Evolutionary conservation across 2,329 filamentous ascomycete genomes (phyloP), one percentile per base, ranked within the genome.

Genomic region (Ophiocordyceps camponoti-floridani): DNA sequence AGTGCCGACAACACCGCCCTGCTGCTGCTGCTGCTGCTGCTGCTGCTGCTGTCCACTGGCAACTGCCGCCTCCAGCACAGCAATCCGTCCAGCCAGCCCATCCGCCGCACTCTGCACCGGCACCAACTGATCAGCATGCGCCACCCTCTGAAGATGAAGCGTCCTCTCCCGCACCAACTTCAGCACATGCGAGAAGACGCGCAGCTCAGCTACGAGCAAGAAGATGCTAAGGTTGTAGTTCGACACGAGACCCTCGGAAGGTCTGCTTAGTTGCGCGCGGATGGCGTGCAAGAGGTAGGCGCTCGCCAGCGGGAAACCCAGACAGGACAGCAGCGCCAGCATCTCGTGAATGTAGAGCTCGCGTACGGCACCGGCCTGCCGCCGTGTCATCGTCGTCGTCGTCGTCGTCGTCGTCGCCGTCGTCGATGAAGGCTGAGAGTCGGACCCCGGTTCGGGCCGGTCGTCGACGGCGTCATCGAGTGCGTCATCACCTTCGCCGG

Each of bases 161-260:
- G 87, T 94, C 31, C 85, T 76, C 13, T 77, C 73, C 54, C 86
- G 80, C 4, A 93, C 72, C 54, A 95, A 73, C 56, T 80, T 84
- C 49, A 94, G 75, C 26, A 93, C 64, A 56, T 95, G 88, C 1
- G 84, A 77, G 43, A 87, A 66, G 0, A 89, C 89, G 3, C 84
- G 79, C 27, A 95, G 68, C 62, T 96, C 89, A 4, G 89, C 84
- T 1, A 83, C 84, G 16, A 94, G 71, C 3, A 94, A 68, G 60
- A 95, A 96, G 44, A 96, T 84, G 12, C 82, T 87, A 45, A 96
- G 69, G 59, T 95, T 95, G 63, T 89, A 93, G 60, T 94, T 84
- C 4, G 86, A 94, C 7, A 96, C 81, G 11, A 96, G 68, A 1
- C 84, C 84, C 58, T 93, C 87, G 0, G 86, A 87, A 0, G 84